phyloP scores from a whole-genome alignment of 495 filamentous ascomycete genomes.

The Lindgomyces ingoldianus region DNA sequence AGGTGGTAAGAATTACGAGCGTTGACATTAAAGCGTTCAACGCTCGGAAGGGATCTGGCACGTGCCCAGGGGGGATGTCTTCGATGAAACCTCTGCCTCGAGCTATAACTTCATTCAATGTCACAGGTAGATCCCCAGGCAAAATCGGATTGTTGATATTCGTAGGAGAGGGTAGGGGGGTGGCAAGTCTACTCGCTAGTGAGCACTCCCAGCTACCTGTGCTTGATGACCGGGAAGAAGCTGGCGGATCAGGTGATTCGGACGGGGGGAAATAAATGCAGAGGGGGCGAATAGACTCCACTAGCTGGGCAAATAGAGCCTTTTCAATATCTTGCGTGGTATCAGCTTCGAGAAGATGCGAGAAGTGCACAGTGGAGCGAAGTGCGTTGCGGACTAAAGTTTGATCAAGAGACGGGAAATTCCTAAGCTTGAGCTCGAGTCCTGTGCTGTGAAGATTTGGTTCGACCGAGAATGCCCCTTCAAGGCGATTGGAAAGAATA shows the following conservation, averaged over 20 bases:
- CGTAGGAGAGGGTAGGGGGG: no score
- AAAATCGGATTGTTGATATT: no score
- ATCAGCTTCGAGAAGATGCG: neutral
- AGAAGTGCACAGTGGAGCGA: conserved; percentile 3
- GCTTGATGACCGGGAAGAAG: neutral
- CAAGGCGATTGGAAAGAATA: conserved; percentile 6
- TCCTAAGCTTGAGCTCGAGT: no score
- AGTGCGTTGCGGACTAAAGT: no score
- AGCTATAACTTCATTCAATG: no score
- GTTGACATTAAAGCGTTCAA: conserved; percentile 6
- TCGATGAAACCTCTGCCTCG: no score
- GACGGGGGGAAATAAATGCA: neutral
- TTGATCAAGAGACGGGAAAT: no score
- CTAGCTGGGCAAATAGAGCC: conserved; percentile 4
- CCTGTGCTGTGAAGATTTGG: conserved; percentile 11
- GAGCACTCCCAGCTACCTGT: no score
- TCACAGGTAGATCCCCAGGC: no score
- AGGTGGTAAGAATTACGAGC: conserved; percentile 19
- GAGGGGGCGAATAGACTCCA: conserved; percentile 9
- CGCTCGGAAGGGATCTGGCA: neutral
- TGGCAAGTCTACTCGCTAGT: no score
- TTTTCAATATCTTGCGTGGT: conserved; percentile 4
- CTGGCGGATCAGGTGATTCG: neutral
- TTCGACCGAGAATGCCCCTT: conserved; percentile 11
- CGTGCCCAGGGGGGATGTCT: no score